Evolutionary conservation across 768 basidiomycete species (phyloP), one percentile per base, ranked within the genome.

Genomic region (Agrocybe pediades): DNA sequence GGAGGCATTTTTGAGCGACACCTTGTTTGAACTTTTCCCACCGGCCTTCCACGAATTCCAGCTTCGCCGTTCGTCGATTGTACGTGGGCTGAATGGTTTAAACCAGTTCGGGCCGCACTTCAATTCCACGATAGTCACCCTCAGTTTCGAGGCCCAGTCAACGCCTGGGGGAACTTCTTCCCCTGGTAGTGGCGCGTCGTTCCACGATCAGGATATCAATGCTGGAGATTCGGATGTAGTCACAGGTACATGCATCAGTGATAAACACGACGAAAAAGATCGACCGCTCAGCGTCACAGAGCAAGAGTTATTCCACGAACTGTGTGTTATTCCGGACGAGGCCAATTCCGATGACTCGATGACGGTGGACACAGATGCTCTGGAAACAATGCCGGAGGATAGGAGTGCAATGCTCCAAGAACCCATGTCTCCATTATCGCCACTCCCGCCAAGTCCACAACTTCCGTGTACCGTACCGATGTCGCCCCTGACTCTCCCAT

Each of bases 81-180:
- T 74, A 13, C 71, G 74, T 15, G 74, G 46, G 20, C 26, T 76
- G 49, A 75, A 82, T 46, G 66, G 71, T 56, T 69, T 85, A 17
- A 79, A 79, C 47, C 79, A 83, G 57, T 90, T 88, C 74, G 88
- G 86, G 0, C 77, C 77, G n/a, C 78, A 76, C 53, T 88, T 88
- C 68, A 72, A 68, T 47, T 77, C 81, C 29, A 83, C 82, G 39
- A 56, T 78, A 24, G 74, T 78, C 51, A 76, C 75, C 15, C 40
- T 58, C 48, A 41, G 62, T 56, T 65, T 57, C 55, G 64, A 59
- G 40, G 59, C 54, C 42, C 56, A 61, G 51, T 11, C n/a, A n/a
- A 57, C 46, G 27, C 57, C 57, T 40, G 49, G 30, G 11, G 36
- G 44, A 23, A 20, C 39, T 21, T n/a, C 30, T 49, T 19, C 41